Conservation (phyloP, 2,329 filamentous ascomycete species). For the Exophiala viscosa region DNA sequence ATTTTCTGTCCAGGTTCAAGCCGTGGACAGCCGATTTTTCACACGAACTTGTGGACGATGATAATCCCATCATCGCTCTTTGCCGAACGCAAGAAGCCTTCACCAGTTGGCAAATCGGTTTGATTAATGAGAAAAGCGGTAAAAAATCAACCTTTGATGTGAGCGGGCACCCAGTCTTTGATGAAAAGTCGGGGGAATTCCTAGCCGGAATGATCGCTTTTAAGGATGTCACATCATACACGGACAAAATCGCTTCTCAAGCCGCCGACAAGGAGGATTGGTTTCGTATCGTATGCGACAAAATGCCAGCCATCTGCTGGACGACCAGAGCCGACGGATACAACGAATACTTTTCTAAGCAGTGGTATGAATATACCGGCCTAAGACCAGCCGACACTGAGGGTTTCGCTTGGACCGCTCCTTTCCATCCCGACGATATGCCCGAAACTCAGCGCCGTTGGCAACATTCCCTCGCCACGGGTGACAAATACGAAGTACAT, state of each 20-base stretch:
- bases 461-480: constrained; percentile 61
- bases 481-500: constrained; percentile 65
- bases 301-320: constrained; percentile 70
- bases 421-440: constrained; percentile 70
- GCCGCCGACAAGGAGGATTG: constrained; percentile 67
- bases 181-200: constrained; percentile 66
- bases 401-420: constrained; percentile 59
- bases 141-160: constrained; percentile 60
- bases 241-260: constrained; percentile 65
- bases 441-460: constrained; percentile 54
- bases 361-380: constrained; percentile 79
- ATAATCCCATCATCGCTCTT: constrained; percentile 65
- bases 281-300: constrained; percentile 73
- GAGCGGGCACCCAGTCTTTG: constrained; percentile 63
- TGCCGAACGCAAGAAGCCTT: constrained; percentile 61
- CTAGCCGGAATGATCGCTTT: constrained; percentile 69
- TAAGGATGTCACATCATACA: constrained; percentile 68
- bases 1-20: constrained; percentile 59
- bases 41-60: constrained; percentile 52
- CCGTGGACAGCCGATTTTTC: constrained; percentile 66
- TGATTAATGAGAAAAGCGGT: constrained; percentile 54
- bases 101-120: constrained; percentile 58
- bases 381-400: constrained; percentile 60
- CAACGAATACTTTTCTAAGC: constrained; percentile 69
- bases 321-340: constrained; percentile 63